phyloP scores from a whole-genome alignment of 768 basidiomycete species.

The Kwoniella dejecticola region DNA sequence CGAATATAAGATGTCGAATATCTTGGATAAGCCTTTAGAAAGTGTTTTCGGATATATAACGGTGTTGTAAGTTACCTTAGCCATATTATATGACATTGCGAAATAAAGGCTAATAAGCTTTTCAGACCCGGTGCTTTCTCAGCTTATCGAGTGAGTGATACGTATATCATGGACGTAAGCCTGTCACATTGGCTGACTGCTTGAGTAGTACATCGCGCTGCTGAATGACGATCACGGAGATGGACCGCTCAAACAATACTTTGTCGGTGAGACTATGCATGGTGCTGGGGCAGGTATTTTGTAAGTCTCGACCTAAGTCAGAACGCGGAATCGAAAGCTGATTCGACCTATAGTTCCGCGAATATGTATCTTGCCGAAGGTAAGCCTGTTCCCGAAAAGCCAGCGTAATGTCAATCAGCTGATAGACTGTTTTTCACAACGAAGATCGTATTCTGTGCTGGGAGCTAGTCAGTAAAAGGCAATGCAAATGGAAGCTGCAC shows the following conservation, averaged over 20 bases:
- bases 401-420: neutral
- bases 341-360: conserved; percentile 30
- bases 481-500: conserved; percentile 86
- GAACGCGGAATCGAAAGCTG: neutral
- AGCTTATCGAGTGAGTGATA: conserved; percentile 65
- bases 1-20: conserved; percentile 85
- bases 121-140: conserved; percentile 78
- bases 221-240: conserved; percentile 81
- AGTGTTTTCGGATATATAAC: conserved; percentile 68
- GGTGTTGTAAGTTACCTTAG: conserved; percentile 62
- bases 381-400: no score
- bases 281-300: conserved; percentile 55
- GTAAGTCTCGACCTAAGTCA: conserved; percentile 33
- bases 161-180: neutral
- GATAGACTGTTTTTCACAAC: neutral
- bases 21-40: conserved; percentile 80
- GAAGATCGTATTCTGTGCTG: conserved; percentile 82
- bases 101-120: conserved; percentile 1
- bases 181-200: neutral
- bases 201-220: conserved; percentile 70
- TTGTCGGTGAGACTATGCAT: conserved; percentile 89
- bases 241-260: conserved; percentile 92
- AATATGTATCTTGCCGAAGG: conserved; percentile 80
- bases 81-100: neutral
- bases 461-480: conserved; percentile 95